Base-by-base conservation (phyloP, 202 grass and related monocot species). In the Cymbopogon flexuosus region DNA sequence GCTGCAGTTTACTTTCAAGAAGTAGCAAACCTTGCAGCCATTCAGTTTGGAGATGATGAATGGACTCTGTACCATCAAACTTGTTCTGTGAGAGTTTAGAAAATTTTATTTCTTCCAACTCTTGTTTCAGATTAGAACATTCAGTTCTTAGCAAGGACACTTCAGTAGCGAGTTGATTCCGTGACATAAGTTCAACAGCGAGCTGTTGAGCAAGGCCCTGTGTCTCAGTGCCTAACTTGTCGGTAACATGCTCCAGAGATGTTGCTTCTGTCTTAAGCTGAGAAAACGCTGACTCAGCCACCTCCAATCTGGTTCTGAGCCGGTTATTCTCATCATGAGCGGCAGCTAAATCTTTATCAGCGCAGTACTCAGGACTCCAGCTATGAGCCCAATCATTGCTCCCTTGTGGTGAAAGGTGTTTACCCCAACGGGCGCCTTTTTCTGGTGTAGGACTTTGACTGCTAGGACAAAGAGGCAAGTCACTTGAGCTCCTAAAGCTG, bases 201-300 rank as follows among this genome's bases (percentile, higher is more conserved):
- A 99, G 86, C 74, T 93, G 90, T 65, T 86, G 78, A 39, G 92
- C 74, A 65, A 93, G 70, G 70, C 86, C 80, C 37, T 93, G 83
- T 54, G 96, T 99, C 84, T 93, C 92, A 86, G 78, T 79, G 78
- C 90, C 80, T 75, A 99, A 85, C 49, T 93, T 91, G 63, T 87
- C 74, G 24, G 92, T 93, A 51, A 93, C 84, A 82, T 84, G 80
- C 60, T 99, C 88, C 37, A 99, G 77, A 77, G 87, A 95, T 70
- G 72, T 90, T 58, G 96, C 75, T 86, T 99, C 96, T 40, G 79
- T 87, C 87, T 99, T 91, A 24, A 99, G 89, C 77, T 99, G 88
- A 83, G 88, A 88, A 91, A 99, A 99, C 21, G 84, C 83, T 19
- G 87, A 93, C 49, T 96, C 96, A 22, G 96, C 90, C 33, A 91